Evolutionary conservation across 257 asterid genomes (phyloP), one percentile per base, ranked within the genome.

Genomic region (Ehretia macrophylla): DNA sequence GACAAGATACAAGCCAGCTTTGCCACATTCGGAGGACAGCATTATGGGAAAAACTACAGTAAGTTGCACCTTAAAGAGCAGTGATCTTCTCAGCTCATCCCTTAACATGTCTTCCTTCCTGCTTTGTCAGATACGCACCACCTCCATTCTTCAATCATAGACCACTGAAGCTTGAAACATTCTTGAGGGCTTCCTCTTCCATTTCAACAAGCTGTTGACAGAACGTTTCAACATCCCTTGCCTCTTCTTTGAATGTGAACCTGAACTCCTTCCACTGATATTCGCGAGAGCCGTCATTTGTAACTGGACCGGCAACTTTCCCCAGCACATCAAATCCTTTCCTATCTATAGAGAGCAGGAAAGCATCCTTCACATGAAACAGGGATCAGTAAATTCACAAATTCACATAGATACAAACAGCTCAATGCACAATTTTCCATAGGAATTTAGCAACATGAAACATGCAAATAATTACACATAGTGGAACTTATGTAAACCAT

Each of bases 141-240:
- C 35, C 35, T 3, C 35, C 35, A 17, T 17, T 49, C 54, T 52
- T 52, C 21, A 21, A 11, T 84, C 80, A 85, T 68, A 87, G 45
- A 5, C 98, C 98, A 59, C 74, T 75, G 59, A 72, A 69, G 67
- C 66, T 75, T 10, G 96, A 78, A 60, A 87, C 47, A 8, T 65
- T 81, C 66, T 77, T 68, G 53, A 90, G 79, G 57, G 94, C 88
- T 74, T 85, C 95, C 78, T 85, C 91, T 77, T 90, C 98, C 96
- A 90, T 83, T 57, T 81, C 82, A 47, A 85, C 80, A 23, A 90
- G 94, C 52, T 77, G 84, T 32, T 50, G 72, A 63, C 89, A 87
- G 73, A 87, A 87, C 14, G 69, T 67, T 71, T 85, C 95, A 5
- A 79, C 70, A 48, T 84, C 81, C 42, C 62, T 17, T 5, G 86